phyloP scores from a whole-genome alignment of 1,139 yeast species.

The Pichia sp. region DNA sequence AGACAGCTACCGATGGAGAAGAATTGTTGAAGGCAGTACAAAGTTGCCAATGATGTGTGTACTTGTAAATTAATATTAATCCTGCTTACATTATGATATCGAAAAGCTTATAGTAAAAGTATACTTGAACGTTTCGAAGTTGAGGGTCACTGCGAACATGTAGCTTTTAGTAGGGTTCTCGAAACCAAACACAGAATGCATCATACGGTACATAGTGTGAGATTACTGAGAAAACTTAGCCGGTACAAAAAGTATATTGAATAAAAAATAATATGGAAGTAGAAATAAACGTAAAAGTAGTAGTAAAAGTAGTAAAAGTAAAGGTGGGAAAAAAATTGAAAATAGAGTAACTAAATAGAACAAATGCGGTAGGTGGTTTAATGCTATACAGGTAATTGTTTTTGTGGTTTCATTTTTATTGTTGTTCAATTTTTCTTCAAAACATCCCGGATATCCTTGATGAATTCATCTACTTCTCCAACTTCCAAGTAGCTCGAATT shows the following conservation, averaged over 20 bases:
- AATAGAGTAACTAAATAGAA: not conserved
- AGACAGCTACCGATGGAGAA: conserved; percentile 65
- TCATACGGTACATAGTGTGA: no score
- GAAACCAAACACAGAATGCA: no score
- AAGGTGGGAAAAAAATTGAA: not conserved
- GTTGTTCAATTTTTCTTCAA: conserved; percentile 14
- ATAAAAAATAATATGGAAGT: not conserved
- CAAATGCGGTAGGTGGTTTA: not conserved
- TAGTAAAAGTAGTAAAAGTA: not conserved
- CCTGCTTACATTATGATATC: not conserved
- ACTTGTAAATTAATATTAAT: not conserved
- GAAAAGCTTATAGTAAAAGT: not conserved
- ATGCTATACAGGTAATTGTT: not conserved
- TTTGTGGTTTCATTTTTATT: not conserved
- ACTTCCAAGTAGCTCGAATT: conserved; percentile 37
- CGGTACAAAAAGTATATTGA: not conserved
- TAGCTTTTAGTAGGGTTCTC: no score
- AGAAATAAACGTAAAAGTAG: not conserved
- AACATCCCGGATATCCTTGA: conserved; percentile 36
- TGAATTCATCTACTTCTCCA: conserved; percentile 36
- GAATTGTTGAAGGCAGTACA: conserved; percentile 55
- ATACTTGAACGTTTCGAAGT: no score
- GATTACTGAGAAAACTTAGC: no score
- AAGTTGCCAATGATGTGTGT: conserved; percentile 19
- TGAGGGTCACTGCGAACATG: no score